Base-by-base conservation (phyloP, 2,329 filamentous ascomycete genomes). In the Talaromyces islandicus region DNA sequence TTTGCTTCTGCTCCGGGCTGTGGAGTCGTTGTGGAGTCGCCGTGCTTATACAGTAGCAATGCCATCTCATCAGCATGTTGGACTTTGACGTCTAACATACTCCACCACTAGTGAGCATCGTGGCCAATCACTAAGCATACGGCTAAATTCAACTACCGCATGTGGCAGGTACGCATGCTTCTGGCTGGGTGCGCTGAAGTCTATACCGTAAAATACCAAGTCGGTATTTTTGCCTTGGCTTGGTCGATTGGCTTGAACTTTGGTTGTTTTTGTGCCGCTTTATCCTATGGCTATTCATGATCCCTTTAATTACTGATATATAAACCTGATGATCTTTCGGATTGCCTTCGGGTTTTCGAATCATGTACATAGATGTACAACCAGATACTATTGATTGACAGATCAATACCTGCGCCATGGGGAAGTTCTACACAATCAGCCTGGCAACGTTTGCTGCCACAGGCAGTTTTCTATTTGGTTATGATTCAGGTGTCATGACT, bases 391-490 rank as follows among this genome's bases (percentile, higher is more conserved):
- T 12, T 32, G 30, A 52, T 56, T 48, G 24, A 52, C 12, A 19
- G 50, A n/a, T n/a, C n/a, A n/a, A 25, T 52, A 19, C 41, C 41
- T 46, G 41, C 56, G 11, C 48, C 19, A 60, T 60, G 58, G 58
- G 58, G 17, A 55, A 54, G 17, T 2, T 38, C 29, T 60, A 50
- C 14, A 57, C 58, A n/a, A 46, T 62, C 24, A 43, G 52, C 46
- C 54, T 62, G 25, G 58, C 58, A 24, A 32, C 56, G 7, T 57
- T 62, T 41, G 50, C 58, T 12, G 58, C 54, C 17, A 60, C 58
- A 17, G 56, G 56, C 25, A 48, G 38, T 46, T 75, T 80, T 61
- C 73, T 80, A 25, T 81, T 81, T 59, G 80, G 80, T 29, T 81
- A 83, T 67, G 76, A 78, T 64, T 72, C 71, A 24, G 43, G 58